Conservation (phyloP, 108 stramenopile species). For the Cyclotella baltica region DNA sequence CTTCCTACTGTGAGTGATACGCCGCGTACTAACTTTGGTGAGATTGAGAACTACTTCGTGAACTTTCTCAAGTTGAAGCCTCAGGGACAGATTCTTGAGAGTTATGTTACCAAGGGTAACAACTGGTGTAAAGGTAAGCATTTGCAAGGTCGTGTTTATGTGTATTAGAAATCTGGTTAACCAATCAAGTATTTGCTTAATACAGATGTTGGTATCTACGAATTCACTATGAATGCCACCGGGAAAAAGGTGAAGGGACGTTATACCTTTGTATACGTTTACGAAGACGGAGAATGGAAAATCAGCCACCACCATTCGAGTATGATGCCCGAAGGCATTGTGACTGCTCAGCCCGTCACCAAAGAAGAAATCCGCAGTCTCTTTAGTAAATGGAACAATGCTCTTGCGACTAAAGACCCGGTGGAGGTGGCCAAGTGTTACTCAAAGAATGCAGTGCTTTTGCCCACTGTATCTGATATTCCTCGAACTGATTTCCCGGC, state of each 20-base stretch:
- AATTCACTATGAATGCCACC: conserved; percentile 61
- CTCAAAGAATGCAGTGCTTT: background rate
- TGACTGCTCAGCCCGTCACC: conserved; percentile 3
- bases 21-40: conserved; percentile 23
- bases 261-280: conserved; percentile 66
- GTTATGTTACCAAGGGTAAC: conserved; percentile 52
- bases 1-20: conserved; percentile 44
- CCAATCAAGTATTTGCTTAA: background rate
- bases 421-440: background rate
- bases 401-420: conserved; percentile 44
- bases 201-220: conserved; percentile 68
- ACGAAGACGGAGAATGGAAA: conserved; percentile 76
- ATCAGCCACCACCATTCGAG: conserved; percentile 71
- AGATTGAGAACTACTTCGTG: conserved; percentile 59
- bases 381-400: conserved; percentile 57
- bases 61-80: conserved; percentile 64
- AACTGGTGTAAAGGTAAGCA: conserved; percentile 57
- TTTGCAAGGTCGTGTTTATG: too few relatives aligned
- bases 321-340: conserved; percentile 15
- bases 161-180: background rate
- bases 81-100: conserved; percentile 62
- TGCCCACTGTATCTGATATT: conserved; percentile 8
- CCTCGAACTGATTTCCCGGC: conserved; percentile 35
- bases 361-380: conserved; percentile 33
- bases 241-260: conserved; percentile 52